Evolutionary conservation across 140 eudicot species (phyloP).

Genomic region (Flaveria floridana): DNA sequence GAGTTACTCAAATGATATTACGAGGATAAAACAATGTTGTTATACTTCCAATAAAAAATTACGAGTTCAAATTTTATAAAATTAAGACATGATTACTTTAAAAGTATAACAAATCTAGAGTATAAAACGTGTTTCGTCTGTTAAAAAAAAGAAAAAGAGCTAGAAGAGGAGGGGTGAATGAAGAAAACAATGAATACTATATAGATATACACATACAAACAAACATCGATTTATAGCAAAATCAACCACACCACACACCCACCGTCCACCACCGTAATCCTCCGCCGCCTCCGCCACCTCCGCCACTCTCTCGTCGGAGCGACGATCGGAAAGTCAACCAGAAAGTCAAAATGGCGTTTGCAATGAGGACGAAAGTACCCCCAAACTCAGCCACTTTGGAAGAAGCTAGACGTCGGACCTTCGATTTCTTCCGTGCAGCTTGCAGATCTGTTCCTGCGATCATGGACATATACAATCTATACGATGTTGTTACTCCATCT

Average conservation of each 20-base stretch:
- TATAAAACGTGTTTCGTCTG: too few relatives aligned
- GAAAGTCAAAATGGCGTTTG: constrained; percentile 45
- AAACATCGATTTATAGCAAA: not conserved
- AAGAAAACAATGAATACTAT: not conserved
- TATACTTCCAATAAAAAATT: too few relatives aligned
- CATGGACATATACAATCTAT: constrained; percentile 73
- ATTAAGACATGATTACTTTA: too few relatives aligned
- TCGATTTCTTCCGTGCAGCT: constrained; percentile 74
- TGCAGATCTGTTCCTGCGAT: constrained; percentile 76
- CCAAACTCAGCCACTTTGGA: constrained; percentile 62
- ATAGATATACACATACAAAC: too few relatives aligned
- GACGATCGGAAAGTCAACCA: constrained; percentile 8
- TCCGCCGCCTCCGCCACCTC: constrained; percentile 29
- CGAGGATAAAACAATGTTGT: too few relatives aligned
- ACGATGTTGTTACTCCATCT: constrained; percentile 65
- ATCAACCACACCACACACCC: not conserved
- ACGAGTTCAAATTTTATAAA: too few relatives aligned
- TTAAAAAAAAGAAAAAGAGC: too few relatives aligned
- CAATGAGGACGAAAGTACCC: constrained; percentile 54
- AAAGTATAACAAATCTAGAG: too few relatives aligned
- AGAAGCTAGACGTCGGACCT: constrained; percentile 71
- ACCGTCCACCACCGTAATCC: not conserved
- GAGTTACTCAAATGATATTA: too few relatives aligned
- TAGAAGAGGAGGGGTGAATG: too few relatives aligned
- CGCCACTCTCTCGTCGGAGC: constrained; percentile 9